Percentiles rank a stretch among this genome's conserved stretches.
Conservation (phyloP, 257 asterid species). For the Solanum chilense region DNA sequence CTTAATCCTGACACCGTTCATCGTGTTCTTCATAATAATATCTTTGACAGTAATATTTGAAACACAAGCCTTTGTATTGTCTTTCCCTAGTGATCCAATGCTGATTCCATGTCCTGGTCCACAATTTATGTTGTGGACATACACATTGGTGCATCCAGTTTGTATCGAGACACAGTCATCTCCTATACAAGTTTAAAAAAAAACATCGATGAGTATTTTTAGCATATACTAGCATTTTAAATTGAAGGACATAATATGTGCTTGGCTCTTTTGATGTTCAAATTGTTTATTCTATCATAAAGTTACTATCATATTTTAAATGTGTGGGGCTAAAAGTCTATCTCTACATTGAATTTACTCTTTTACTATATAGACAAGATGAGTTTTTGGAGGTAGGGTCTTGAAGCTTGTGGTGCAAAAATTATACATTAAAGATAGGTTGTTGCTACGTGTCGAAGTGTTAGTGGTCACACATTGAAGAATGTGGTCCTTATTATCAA, state of each 20-base stretch:
- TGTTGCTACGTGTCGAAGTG: constrained; percentile 17
- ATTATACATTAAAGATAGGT: constrained; percentile 8
- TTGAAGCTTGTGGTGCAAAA: constrained; percentile 9
- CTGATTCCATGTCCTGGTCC: constrained; percentile 99
- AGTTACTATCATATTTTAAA: not conserved
- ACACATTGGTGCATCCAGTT: constrained; percentile 73
- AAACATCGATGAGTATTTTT: not conserved
- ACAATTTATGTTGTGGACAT: constrained; percentile 56
- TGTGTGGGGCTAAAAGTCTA: constrained; percentile 8
- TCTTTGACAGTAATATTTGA: constrained; percentile 75
- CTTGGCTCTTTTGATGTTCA: not conserved
- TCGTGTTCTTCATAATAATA: constrained; percentile 44
- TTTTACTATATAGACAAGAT: constrained; percentile 7
- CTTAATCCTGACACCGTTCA: constrained; percentile 74
- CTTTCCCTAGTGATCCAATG: constrained; percentile 81
- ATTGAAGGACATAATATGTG: not conserved
- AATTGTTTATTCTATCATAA: not conserved
- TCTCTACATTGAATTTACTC: not conserved
- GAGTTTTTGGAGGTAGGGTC: constrained; percentile 5
- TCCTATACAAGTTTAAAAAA: constrained; percentile 29
- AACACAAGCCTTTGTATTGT: constrained; percentile 73
- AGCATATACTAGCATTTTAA: not conserved
- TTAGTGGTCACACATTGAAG: constrained; percentile 3
- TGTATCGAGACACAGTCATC: constrained; percentile 86
- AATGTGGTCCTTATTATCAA: constrained; percentile 14